A percentile compares a stretch with the other conserved stretches of the same genome.
Conservation (phyloP, 2,329 filamentous ascomycete genomes). For the Lasiodiplodia sp. region DNA sequence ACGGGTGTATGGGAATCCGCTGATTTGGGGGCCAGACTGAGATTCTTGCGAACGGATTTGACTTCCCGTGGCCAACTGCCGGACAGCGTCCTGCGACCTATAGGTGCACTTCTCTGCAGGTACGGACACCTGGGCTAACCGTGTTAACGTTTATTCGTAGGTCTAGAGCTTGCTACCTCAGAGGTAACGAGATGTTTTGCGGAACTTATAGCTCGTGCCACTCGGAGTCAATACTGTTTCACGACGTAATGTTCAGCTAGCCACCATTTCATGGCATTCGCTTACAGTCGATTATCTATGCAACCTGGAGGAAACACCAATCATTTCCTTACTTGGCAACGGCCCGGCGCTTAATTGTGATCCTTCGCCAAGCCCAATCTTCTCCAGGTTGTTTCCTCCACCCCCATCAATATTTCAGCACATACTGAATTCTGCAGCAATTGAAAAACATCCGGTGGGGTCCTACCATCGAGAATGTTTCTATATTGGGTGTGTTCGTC, state of each 20-base stretch:
- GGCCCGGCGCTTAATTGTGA: not conserved
- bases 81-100: not conserved
- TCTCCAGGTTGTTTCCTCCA: not conserved
- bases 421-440: not conserved
- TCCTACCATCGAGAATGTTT: not conserved
- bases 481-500: not conserved
- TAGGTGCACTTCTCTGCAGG: too few relatives aligned
- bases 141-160: not conserved
- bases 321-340: not conserved
- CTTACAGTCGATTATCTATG: not conserved
- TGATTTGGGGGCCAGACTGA: not conserved
- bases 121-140: not conserved
- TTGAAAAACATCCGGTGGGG: not conserved
- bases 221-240: not conserved
- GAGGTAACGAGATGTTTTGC: not conserved
- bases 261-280: not conserved
- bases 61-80: not conserved
- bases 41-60: not conserved
- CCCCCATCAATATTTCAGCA: not conserved
- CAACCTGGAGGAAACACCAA: not conserved
- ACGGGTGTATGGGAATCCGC: not conserved
- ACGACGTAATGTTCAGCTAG: not conserved
- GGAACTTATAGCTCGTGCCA: not conserved
- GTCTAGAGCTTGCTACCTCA: not conserved
- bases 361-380: not conserved